Conservation (phyloP, 805 yeast genomes). For the Metschnikowia bowlesiae region DNA sequence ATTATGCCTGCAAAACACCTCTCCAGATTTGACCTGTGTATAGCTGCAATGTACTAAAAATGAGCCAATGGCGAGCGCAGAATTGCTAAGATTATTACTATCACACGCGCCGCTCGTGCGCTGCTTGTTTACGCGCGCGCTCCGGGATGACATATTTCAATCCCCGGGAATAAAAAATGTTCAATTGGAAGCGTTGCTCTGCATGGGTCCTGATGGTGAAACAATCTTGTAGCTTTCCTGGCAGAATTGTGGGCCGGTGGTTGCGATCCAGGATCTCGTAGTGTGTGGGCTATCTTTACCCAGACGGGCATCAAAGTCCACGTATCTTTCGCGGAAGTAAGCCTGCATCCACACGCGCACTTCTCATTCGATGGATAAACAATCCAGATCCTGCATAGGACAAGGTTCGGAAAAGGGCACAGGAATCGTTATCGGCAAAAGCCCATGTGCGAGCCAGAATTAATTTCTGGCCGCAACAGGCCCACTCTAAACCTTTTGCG, state of each 20-base stretch:
- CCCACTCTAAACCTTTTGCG: too few relatives aligned
- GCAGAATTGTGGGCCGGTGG: neutral
- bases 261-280: neutral
- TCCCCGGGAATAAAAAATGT: neutral
- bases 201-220: too few relatives aligned
- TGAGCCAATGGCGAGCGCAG: neutral
- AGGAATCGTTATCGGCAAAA: neutral
- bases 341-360: neutral
- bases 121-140: neutral
- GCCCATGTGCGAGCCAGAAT: too few relatives aligned
- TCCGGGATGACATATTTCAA: neutral
- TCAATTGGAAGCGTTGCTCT: neutral
- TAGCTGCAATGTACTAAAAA: neutral
- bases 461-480: too few relatives aligned
- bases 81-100: neutral
- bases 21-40: neutral
- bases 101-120: conserved; percentile 2
- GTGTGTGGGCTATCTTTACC: neutral
- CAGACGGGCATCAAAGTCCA: neutral
- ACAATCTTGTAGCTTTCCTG: too few relatives aligned
- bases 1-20: conserved; percentile 1
- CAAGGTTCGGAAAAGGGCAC: neutral
- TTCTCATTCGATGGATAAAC: conserved; percentile 2
- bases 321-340: neutral
- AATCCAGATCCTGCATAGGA: neutral